Evolutionary conservation across 768 basidiomycete genomes (phyloP).

Genomic region (Wakefieldia striispora): DNA sequence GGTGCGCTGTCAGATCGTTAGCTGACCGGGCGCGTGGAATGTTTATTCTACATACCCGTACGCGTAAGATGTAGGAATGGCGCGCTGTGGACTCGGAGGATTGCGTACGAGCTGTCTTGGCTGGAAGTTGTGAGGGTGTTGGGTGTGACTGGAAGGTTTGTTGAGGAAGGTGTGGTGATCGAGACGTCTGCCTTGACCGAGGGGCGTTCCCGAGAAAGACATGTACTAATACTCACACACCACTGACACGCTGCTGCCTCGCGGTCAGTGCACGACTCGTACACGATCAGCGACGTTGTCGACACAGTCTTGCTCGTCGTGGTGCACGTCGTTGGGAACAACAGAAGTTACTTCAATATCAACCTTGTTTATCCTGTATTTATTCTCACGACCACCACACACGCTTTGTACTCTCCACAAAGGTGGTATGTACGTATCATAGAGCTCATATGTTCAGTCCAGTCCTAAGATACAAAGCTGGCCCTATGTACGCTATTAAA

Average conservation of each 20-base stretch:
- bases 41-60: slow-evolving; percentile 53
- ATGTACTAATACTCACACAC: slow-evolving; percentile 44
- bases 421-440: too few species aligned
- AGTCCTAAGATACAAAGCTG: slow-evolving; percentile 20
- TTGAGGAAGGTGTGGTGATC: slow-evolving; percentile 78
- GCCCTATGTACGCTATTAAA: slow-evolving; percentile 26
- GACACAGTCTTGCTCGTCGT: slow-evolving; percentile 11
- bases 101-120: slow-evolving; percentile 25
- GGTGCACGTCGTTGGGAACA: slow-evolving; percentile 3
- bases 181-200: slow-evolving; percentile 84
- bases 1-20: slow-evolving; percentile 47
- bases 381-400: slow-evolving; percentile 1
- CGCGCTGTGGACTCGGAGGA: slow-evolving; percentile 37
- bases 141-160: slow-evolving; percentile 40
- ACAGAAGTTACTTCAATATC: slow-evolving; percentile 1
- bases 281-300: neutral
- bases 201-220: slow-evolving; percentile 83
- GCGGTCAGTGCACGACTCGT: neutral
- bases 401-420: slow-evolving; percentile 6
- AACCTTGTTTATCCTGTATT: slow-evolving; percentile 28
- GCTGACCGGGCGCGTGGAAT: slow-evolving; percentile 12
- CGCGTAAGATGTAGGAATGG: slow-evolving; percentile 61
- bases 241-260: slow-evolving; percentile 19
- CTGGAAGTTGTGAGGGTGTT: slow-evolving; percentile 28
- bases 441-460: neutral